Evolutionary conservation across 148 eudicot species (phyloP).

Genomic region (Beta vulgaris): DNA sequence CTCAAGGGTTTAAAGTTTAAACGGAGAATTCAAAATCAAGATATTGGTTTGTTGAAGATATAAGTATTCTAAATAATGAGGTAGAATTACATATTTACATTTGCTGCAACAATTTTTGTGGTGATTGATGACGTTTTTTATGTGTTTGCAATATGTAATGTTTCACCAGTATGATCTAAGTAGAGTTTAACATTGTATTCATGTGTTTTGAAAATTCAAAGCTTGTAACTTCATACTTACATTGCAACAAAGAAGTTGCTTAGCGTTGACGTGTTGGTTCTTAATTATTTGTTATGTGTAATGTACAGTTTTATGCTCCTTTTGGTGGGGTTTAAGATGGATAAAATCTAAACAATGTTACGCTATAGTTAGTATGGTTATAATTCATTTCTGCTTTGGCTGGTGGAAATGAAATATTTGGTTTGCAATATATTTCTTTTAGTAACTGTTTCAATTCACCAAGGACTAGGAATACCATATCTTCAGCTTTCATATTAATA

Average conservation of each 20-base stretch:
- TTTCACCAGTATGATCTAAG: not conserved
- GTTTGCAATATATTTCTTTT: not conserved
- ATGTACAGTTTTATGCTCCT: not conserved
- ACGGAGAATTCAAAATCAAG: too few relatives aligned
- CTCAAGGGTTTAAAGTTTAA: not conserved
- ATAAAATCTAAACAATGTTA: not conserved
- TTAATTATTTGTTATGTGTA: not conserved
- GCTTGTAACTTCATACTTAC: not conserved
- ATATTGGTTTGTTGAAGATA: too few relatives aligned
- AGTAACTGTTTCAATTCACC: not conserved
- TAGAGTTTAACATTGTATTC: not conserved
- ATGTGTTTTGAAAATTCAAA: not conserved
- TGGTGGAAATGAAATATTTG: not conserved
- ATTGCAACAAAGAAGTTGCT: not conserved
- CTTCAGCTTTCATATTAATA: too few relatives aligned
- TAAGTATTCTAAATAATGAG: too few relatives aligned
- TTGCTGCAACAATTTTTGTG: too few relatives aligned
- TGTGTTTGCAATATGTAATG: not conserved
- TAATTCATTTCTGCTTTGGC: not conserved
- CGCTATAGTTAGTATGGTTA: not conserved
- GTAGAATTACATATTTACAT: too few relatives aligned
- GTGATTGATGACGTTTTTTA: not conserved
- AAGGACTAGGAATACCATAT: too few relatives aligned
- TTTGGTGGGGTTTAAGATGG: not conserved
- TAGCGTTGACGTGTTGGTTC: not conserved